Base-by-base conservation (phyloP, 371 early-diverging fungal species). In the Batrachochytrium dendrobatidis region DNA sequence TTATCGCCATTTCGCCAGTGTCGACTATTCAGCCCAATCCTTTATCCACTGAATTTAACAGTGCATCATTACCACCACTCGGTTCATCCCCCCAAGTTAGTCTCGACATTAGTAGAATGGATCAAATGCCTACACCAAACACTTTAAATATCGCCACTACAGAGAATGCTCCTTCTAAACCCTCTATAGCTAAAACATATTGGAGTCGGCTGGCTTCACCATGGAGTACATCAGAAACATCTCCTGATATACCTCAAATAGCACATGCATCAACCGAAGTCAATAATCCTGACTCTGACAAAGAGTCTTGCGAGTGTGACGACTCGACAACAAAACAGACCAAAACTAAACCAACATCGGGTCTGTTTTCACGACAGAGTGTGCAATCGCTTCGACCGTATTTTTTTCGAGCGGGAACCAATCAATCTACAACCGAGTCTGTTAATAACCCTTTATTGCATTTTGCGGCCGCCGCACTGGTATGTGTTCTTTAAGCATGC, bases 371-470 rank as follows among this genome's bases (percentile, higher is more conserved):
- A 26, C 17, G n/a, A n/a, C n/a, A n/a, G n/a, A n/a, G n/a, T n/a
- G n/a, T 39, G 7, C 6, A 44, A 6, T 25, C 24, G 20, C 25
- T 33, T 46, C 8, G 1, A 15, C 56, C 56, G 43, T 48, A 48
- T 18, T 24, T 48, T 8, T 48, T 48, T 18, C 12, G 43, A 24
- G 34, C 18, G 1, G 20, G 45, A 18, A 17, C 45, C 10, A 6
- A 8, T 5, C 8, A 30, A n/a, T n/a, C n/a, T n/a, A 29, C 31
- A 7, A 18, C 34, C n/a, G 56, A 33, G 25, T 25, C 56, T 24
- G 56, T 56, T 1, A 44, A 44, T 46, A 56, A 61, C 49, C 56
- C 62, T 30, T 48, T 61, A 24, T 31, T 61, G n/a, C 62, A 56
- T 25, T 30, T 61, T 8, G 29, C 52, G 18, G 48, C 62, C 1